These are phyloP conservation scores for Leavenworthia alabamica DNA, from an alignment of 345 rosid genomes.

Conservation along the genomic window DNA sequence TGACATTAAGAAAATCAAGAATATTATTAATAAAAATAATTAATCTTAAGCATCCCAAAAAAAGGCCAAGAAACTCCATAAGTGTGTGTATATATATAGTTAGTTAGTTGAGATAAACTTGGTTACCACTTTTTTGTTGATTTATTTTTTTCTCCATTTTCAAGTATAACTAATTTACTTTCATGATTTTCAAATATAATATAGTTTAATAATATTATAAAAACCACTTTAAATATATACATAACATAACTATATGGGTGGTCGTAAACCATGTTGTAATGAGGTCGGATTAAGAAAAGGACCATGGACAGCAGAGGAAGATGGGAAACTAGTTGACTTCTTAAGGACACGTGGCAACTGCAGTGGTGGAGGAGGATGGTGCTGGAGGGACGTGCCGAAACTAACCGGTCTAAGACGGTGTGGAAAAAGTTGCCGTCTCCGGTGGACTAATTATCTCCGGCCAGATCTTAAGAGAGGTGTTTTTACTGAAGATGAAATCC, in stretches of 20 bases:
- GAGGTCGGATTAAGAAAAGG: conserved; percentile 65
- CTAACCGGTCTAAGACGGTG: conserved; percentile 70
- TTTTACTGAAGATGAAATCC: conserved; percentile 52
- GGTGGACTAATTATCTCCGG: conserved; percentile 82
- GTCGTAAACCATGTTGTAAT: conserved; percentile 66
- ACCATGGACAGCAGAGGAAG: conserved; percentile 74
- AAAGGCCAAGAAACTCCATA: conserved; percentile 23
- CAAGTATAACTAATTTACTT: background rate
- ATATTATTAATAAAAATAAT: background rate
- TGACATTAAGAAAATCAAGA: too few relatives aligned
- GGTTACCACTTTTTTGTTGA: conserved; percentile 13
- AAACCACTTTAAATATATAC: background rate
- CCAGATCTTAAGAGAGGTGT: conserved; percentile 72
- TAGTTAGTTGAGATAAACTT: conserved; percentile 35
- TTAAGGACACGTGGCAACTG: conserved; percentile 47
- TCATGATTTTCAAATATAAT: background rate
- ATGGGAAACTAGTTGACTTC: conserved; percentile 56
- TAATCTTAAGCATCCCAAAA: conserved; percentile 5
- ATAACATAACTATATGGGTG: conserved; percentile 44
- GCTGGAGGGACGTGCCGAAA: conserved; percentile 71
- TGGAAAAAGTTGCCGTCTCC: conserved; percentile 79
- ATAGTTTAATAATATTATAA: background rate
- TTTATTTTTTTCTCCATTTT: background rate
- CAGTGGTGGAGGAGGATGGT: conserved; percentile 64
- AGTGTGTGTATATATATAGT: conserved; percentile 20